Percentiles rank a stretch among this genome's conserved stretches.
Evolutionary conservation across 2,329 filamentous ascomycete genomes (phyloP).

Genomic region (Triangularia verruculosa): DNA sequence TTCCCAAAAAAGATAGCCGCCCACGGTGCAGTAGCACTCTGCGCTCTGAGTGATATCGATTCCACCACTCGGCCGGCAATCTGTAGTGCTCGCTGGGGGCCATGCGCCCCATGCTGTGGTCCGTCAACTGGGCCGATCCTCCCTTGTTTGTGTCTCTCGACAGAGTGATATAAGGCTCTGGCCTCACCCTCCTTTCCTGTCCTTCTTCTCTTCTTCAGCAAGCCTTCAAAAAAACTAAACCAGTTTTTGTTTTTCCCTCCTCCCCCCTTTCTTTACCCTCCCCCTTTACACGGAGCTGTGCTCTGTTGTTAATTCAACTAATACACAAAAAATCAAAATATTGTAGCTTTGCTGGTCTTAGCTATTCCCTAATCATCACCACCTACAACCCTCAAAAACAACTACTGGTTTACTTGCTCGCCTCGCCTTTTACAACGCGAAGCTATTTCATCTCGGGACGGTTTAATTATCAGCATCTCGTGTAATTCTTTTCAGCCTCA

Average conservation of each 20-base stretch:
- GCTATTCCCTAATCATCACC: conserved; percentile 36
- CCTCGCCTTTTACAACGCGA: conserved; percentile 39
- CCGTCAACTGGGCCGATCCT: conserved; percentile 22
- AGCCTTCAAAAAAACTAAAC: conserved; percentile 56
- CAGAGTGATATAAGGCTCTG: conserved; percentile 41
- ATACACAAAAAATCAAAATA: conserved; percentile 35
- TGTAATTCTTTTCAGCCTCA: conserved; percentile 9
- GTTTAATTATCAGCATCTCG: conserved; percentile 26
- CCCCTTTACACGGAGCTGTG: conserved; percentile 35
- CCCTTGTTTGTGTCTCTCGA: conserved; percentile 30
- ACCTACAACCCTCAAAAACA: conserved; percentile 38
- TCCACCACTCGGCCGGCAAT: conserved; percentile 21
- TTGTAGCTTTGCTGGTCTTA: conserved; percentile 46
- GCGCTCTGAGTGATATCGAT: conserved; percentile 30
- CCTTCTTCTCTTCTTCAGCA: conserved; percentile 57
- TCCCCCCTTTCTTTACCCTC: conserved; percentile 25
- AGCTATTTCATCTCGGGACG: conserved; percentile 31
- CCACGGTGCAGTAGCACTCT: conserved; percentile 37
- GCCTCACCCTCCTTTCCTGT: conserved; percentile 40
- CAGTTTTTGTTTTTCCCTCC: conserved; percentile 43
- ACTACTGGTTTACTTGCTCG: conserved; percentile 57
- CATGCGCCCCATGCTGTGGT: conserved; percentile 27
- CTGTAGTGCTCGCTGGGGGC: conserved; percentile 12
- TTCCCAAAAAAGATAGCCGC: conserved; percentile 33
- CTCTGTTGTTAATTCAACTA: conserved; percentile 36